Evolutionary conservation across 2,329 filamentous ascomycete species (phyloP), one percentile per base, ranked within the genome.

Genomic region (Calonectria pteridis): DNA sequence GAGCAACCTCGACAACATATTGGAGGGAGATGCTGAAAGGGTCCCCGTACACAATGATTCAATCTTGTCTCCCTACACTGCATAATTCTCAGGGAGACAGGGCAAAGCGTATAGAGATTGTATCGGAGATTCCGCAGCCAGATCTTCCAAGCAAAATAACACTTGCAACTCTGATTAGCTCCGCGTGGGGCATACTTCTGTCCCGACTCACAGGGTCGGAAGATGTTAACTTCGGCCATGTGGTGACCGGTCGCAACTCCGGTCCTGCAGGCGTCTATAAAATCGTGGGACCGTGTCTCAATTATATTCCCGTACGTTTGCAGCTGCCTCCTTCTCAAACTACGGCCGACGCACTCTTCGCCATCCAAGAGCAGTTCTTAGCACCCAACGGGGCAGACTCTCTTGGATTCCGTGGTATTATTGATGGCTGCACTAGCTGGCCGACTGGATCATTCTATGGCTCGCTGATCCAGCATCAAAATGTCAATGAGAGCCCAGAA

Each of bases 1-100:
- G 67, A 14, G 23, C 53, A 0, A 50, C 46, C 7, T 75, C 77
- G 1, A 46, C 69, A 1, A 77, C 82, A 0, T 88, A 89, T 76
- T 89, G 88, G 88, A 79, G 78, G 23, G 72, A 82, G 0, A 81
- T 89, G 0, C 83, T 89, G 11, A 69, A 81, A 0, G 83, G 82
- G n/a, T 87, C 84, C 1, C 77, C 79, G 20, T 77, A 79, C 69
- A 78, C 78, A 1, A 73, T 76, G 2, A 46, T 81, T 10, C 74
- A 77, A 33, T 43, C 58, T 35, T 73, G n/a, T 1, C n/a, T 53
- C 13, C 40, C 55, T 10, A 3, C 83, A 85, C 4, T 84, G 84
- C 7, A 78, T 79, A 0, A 82, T 80, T 75, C 73, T 77, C 70
- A 46, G 74, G 14, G 63, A 69, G 80, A 49, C 70, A 77, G 16